phyloP scores from a whole-genome alignment of 2,329 filamentous ascomycete genomes.

The Chrysoporthe deuterocubensis region DNA sequence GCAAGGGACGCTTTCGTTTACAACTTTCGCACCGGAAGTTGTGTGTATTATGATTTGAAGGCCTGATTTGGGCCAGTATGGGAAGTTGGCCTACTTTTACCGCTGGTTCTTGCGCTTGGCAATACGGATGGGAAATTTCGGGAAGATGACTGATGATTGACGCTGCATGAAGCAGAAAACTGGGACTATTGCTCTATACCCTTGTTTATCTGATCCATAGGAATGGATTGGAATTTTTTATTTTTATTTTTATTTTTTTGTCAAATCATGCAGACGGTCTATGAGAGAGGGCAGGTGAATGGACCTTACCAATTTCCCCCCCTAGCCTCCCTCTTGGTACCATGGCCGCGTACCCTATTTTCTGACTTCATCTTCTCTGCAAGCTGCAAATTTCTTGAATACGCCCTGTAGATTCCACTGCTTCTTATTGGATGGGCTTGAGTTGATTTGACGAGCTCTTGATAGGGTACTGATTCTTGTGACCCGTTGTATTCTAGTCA shows the following conservation, averaged over 20 bases:
- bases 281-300: not conserved
- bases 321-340: not conserved
- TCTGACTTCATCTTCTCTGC: not conserved
- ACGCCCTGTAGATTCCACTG: no score
- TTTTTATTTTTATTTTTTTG: not conserved
- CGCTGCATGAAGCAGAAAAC: conserved; percentile 5
- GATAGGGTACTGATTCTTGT: no score
- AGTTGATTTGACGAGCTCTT: no score
- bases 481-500: no score
- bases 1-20: conserved; percentile 83
- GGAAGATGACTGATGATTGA: conserved; percentile 1
- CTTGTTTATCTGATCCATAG: conserved; percentile 5
- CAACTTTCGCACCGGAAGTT: conserved; percentile 84
- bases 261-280: not conserved
- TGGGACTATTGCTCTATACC: conserved; percentile 13
- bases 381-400: no score
- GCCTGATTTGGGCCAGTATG: conserved; percentile 36
- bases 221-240: not conserved
- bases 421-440: no score
- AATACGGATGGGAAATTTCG: not conserved
- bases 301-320: not conserved
- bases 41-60: conserved; percentile 82
- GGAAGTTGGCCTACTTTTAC: not conserved
- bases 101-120: not conserved
- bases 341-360: not conserved